phyloP scores from a whole-genome alignment of 2,329 filamentous ascomycete genomes.

The Paraphoma chrysanthemicola region DNA sequence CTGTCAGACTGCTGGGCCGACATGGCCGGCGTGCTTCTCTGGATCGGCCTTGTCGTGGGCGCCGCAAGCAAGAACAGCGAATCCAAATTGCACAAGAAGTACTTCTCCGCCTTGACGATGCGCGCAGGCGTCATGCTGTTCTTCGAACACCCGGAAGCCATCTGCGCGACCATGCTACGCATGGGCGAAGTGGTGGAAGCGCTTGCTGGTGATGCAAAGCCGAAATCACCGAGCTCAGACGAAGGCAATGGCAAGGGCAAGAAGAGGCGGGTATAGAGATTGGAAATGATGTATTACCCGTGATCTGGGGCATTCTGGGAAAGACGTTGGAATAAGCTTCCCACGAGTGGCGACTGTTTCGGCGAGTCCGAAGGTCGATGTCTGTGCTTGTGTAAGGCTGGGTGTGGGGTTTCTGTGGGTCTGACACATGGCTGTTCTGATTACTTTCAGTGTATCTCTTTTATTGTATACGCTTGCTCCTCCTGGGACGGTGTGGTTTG shows the following conservation, averaged over 20 bases:
- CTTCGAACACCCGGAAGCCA: conserved; percentile 44
- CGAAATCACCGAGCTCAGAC: background rate
- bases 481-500: too few relatives aligned
- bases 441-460: too few relatives aligned
- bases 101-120: conserved; percentile 41
- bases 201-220: conserved; percentile 3
- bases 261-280: conserved; percentile 17
- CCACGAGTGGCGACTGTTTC: conserved; percentile 17
- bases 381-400: background rate
- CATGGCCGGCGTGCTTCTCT: conserved; percentile 48
- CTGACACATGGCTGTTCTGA: background rate
- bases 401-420: background rate
- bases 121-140: conserved; percentile 42
- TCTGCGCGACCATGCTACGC: conserved; percentile 34
- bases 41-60: conserved; percentile 42
- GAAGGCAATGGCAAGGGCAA: conserved; percentile 9
- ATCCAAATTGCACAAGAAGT: conserved; percentile 30
- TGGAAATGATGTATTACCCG: conserved; percentile 1
- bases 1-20: conserved; percentile 44
- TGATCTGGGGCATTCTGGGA: conserved; percentile 3
- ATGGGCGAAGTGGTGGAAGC: conserved; percentile 35
- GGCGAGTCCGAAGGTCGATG: conserved; percentile 10
- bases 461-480: too few relatives aligned
- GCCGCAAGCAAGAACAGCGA: conserved; percentile 37
- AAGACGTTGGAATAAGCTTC: conserved; percentile 20